Evolutionary conservation across 2,329 filamentous ascomycete species (phyloP).

Genomic region (Fusarium luffae): DNA sequence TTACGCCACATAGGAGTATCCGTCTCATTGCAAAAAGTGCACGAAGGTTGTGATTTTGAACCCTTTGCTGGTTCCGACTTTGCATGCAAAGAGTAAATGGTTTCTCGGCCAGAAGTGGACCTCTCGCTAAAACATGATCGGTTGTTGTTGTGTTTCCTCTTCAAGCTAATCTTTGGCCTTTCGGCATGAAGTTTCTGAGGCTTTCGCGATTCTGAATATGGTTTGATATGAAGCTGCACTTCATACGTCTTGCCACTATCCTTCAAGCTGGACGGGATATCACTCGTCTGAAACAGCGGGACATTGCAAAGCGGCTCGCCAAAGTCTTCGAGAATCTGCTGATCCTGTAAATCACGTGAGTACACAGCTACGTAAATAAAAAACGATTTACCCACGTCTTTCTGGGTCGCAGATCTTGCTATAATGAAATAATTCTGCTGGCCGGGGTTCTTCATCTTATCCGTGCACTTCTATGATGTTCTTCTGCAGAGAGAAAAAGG

Average conservation of each 20-base stretch:
- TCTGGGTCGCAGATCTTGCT: not conserved
- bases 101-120: not conserved
- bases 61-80: not conserved
- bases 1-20: conserved; percentile 21
- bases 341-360: conserved; percentile 13
- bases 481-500: not conserved
- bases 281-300: conserved; percentile 6
- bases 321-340: not conserved
- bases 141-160: not conserved
- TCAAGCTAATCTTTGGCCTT: not conserved
- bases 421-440: not conserved
- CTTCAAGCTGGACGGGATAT: not conserved
- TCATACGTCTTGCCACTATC: not conserved
- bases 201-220: not conserved
- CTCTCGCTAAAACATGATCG: not conserved
- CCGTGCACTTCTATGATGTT: not conserved
- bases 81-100: not conserved
- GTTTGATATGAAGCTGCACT: not conserved
- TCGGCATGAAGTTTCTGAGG: not conserved
- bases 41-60: not conserved
- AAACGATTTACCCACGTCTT: conserved; percentile 3
- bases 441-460: not conserved
- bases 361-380: not conserved
- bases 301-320: conserved; percentile 14
- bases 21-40: not conserved